Percentiles rank a stretch among this genome's conserved stretches.
phyloP scores from a whole-genome alignment of 2,329 filamentous ascomycete genomes.

The Penicillium sp. region DNA sequence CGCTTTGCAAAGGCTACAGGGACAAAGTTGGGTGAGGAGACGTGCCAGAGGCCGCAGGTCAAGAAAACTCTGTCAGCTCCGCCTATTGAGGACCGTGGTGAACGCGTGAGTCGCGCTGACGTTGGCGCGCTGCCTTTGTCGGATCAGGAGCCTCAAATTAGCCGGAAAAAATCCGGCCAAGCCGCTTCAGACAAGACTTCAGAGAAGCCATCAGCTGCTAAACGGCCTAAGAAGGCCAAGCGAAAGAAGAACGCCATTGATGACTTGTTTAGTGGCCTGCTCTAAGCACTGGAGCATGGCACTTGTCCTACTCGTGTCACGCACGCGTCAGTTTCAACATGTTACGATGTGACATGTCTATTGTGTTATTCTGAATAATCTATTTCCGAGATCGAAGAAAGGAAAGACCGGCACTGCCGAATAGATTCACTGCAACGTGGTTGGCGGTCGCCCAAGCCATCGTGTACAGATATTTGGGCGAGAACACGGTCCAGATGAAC shows the following conservation, averaged over 20 bases:
- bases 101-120: conserved; percentile 25
- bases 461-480: conserved; percentile 90
- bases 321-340: background rate
- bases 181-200: conserved; percentile 12
- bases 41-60: background rate
- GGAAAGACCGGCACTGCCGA: conserved; percentile 49
- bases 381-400: conserved; percentile 12
- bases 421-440: conserved; percentile 73
- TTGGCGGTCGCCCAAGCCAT: conserved; percentile 85
- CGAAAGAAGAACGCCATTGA: conserved; percentile 69
- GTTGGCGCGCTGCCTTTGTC: background rate
- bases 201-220: conserved; percentile 4
- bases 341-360: background rate
- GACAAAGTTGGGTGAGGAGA: conserved; percentile 37
- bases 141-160: conserved; percentile 1
- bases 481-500: conserved; percentile 99
- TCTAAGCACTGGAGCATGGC: conserved; percentile 27
- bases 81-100: conserved; percentile 28
- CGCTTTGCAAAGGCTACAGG: conserved; percentile 52
- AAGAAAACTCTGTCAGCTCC: conserved; percentile 1
- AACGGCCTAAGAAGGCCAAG: conserved; percentile 42
- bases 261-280: conserved; percentile 67
- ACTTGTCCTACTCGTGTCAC: background rate
- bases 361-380: background rate
- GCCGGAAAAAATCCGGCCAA: conserved; percentile 5